Percentiles rank a stretch among this genome's conserved stretches.
phyloP scores from a whole-genome alignment of 108 stramenopile species.

The Chaetoceros muelleri region DNA sequence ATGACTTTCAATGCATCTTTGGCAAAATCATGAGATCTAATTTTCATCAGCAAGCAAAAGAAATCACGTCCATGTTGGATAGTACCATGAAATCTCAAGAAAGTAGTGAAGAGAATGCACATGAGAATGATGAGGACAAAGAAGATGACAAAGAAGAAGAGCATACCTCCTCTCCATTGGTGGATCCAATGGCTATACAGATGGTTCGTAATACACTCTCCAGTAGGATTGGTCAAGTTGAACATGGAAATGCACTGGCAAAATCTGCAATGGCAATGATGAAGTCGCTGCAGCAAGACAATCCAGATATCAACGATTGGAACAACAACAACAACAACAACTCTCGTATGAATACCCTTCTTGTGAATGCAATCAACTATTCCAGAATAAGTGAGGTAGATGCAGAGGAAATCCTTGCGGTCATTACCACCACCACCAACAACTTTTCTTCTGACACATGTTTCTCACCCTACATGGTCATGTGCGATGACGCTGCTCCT shows the following conservation, averaged over 20 bases:
- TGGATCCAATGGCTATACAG: conserved; percentile 48
- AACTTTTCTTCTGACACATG: neutral
- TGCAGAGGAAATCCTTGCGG: neutral
- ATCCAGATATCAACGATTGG: neutral
- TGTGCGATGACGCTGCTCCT: neutral
- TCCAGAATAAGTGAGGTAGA: neutral
- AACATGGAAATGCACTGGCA: conserved; percentile 21
- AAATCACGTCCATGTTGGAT: conserved; percentile 4
- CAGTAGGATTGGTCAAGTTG: conserved; percentile 10
- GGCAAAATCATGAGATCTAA: conserved; percentile 1
- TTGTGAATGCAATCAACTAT: neutral
- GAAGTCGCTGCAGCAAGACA: conserved; percentile 3
- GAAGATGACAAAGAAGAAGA: conserved; percentile 18
- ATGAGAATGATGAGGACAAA: conserved; percentile 9
- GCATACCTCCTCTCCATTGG: neutral
- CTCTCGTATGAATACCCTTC: neutral
- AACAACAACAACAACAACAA: neutral
- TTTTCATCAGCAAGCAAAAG: conserved; percentile 9
- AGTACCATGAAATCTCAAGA: conserved; percentile 9
- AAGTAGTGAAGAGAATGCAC: conserved; percentile 1
- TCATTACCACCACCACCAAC: neutral
- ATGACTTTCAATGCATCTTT: neutral
- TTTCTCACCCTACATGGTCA: neutral
- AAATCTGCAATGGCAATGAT: conserved; percentile 19
- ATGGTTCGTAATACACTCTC: conserved; percentile 40